Evolutionary conservation across 2,329 filamentous ascomycete species (phyloP).

Genomic region (Pseudonectria foliicola): DNA sequence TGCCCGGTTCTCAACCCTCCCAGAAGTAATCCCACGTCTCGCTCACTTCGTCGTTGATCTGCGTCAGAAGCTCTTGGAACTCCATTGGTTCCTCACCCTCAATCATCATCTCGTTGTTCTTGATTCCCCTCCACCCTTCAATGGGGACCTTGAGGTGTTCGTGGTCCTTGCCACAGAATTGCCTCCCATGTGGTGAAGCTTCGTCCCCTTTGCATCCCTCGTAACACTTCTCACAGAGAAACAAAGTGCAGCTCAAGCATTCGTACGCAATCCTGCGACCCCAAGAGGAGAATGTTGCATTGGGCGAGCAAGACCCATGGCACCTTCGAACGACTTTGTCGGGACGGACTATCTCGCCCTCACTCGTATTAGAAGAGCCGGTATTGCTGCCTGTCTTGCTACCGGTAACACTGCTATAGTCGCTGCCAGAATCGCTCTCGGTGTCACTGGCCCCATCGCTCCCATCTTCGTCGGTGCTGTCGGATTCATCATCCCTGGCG

Average conservation of each 20-base stretch:
- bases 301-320: slow-evolving; percentile 4
- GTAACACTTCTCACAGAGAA: slow-evolving; percentile 12
- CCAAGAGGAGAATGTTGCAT: slow-evolving; percentile 9
- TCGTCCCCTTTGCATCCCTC: slow-evolving; percentile 7
- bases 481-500: background rate
- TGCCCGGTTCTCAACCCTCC: slow-evolving; percentile 3
- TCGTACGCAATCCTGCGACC: slow-evolving; percentile 5
- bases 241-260: slow-evolving; percentile 5
- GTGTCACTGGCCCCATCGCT: background rate
- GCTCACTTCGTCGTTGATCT: slow-evolving; percentile 7
- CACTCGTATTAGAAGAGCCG: no score
- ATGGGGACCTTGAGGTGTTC: slow-evolving; percentile 11
- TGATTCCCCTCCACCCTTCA: slow-evolving; percentile 13
- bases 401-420: background rate
- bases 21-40: slow-evolving; percentile 9
- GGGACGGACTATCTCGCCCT: slow-evolving; percentile 8
- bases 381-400: background rate
- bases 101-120: slow-evolving; percentile 10
- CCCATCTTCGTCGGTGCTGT: background rate
- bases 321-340: slow-evolving; percentile 1
- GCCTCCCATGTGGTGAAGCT: slow-evolving; percentile 1
- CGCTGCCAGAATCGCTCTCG: background rate
- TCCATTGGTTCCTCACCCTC: slow-evolving; percentile 12
- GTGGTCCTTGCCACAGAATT: slow-evolving; percentile 10
- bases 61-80: slow-evolving; percentile 8